Conservation (phyloP, 140 eudicot species). For the Bidens hawaiensis region DNA sequence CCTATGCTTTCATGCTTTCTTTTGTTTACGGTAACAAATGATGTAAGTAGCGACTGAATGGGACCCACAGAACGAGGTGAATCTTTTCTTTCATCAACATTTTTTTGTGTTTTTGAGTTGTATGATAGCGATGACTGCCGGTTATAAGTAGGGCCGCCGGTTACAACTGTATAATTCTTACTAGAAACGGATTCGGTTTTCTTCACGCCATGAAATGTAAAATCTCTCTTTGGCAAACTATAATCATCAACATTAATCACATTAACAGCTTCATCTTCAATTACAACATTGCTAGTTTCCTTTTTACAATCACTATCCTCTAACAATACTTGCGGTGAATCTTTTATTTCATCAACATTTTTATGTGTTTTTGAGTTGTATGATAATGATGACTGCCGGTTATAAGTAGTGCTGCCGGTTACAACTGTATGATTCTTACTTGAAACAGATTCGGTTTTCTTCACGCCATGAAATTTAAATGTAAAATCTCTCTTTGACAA, state of each 20-base stretch:
- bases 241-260: conserved; percentile 23
- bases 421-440: conserved; percentile 19
- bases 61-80: conserved; percentile 29
- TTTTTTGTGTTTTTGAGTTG: conserved; percentile 29
- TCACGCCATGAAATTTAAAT: conserved; percentile 28
- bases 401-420: conserved; percentile 18
- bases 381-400: conserved; percentile 16
- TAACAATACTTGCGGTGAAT: conserved; percentile 32
- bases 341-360: conserved; percentile 12
- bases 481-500: conserved; percentile 40
- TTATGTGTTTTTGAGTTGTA: conserved; percentile 25
- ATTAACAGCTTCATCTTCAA: conserved; percentile 26
- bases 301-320: conserved; percentile 18
- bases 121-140: conserved; percentile 11
- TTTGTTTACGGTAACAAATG: conserved; percentile 64
- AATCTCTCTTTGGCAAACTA: conserved; percentile 37
- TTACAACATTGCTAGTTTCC: conserved; percentile 15
- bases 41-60: conserved; percentile 59
- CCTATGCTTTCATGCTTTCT: conserved; percentile 73
- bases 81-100: conserved; percentile 16
- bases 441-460: conserved; percentile 32
- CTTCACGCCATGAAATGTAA: conserved; percentile 31
- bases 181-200: conserved; percentile 30
- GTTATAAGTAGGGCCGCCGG: conserved; percentile 21
- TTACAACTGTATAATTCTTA: conserved; percentile 18